Percentiles rank a stretch among this genome's conserved stretches.
These are phyloP conservation scores for Leishmania major DNA, from an alignment of 208 protist genomes.

Conservation along the genomic window DNA sequence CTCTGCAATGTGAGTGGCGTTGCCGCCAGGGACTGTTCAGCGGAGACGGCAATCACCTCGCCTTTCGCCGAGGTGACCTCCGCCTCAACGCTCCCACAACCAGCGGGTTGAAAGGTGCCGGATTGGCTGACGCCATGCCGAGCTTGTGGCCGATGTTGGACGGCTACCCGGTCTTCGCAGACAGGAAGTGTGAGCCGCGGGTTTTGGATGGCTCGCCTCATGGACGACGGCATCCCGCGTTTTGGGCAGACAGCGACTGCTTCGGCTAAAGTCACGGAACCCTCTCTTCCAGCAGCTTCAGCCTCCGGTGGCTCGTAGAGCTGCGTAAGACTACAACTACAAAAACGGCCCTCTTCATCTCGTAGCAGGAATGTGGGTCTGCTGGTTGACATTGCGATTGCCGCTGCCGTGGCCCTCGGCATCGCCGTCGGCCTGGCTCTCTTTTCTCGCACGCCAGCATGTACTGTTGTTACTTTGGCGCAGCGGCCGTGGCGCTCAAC, in stretches of 20 bases:
- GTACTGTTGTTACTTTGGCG: constrained; percentile 16
- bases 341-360: not conserved
- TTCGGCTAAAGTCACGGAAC: no score
- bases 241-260: no score
- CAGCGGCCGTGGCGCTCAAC: not conserved
- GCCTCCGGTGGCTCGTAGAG: not conserved
- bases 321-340: constrained; percentile 10
- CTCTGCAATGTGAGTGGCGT: constrained; percentile 30
- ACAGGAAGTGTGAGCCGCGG: no score
- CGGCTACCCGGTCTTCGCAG: no score
- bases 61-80: constrained; percentile 31
- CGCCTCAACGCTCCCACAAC: not conserved
- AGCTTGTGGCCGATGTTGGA: constrained; percentile 3
- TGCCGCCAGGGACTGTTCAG: constrained; percentile 26
- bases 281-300: not conserved
- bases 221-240: no score
- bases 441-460: not conserved
- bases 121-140: not conserved
- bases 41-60: not conserved
- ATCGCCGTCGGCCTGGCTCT: not conserved
- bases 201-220: no score
- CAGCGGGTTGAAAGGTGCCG: constrained; percentile 6
- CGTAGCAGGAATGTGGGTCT: not conserved
- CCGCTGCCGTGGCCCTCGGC: constrained; percentile 4
- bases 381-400: constrained; percentile 19